Percentiles rank a stretch among this genome's conserved stretches.
Conservation (phyloP, 163 green algal genomes). For the Volvox carteri region DNA sequence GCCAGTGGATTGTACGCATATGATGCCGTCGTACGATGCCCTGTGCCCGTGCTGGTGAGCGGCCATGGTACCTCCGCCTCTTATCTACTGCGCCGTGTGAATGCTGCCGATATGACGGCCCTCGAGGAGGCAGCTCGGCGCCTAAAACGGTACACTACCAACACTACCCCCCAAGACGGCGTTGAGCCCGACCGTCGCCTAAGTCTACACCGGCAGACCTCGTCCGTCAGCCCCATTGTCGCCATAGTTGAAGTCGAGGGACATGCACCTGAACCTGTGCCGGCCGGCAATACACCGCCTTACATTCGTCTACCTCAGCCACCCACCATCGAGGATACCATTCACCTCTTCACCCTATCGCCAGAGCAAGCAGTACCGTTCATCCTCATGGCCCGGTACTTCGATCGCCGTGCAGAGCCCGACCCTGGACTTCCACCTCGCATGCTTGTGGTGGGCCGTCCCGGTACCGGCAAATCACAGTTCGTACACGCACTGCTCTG, state of each 20-base stretch:
- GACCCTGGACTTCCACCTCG: background rate
- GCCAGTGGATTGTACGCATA: background rate
- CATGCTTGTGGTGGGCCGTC: background rate
- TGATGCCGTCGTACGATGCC: background rate
- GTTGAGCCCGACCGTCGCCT: background rate
- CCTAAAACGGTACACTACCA: background rate
- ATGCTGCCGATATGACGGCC: background rate
- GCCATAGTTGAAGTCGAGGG: background rate
- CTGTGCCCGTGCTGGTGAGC: background rate
- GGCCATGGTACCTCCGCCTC: background rate
- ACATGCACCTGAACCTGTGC: background rate
- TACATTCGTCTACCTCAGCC: background rate
- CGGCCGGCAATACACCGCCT: background rate
- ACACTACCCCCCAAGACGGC: background rate
- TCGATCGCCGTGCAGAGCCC: background rate
- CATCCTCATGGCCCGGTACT: background rate
- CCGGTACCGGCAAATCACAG: conserved; percentile 39
- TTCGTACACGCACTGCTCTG: conserved; percentile 5
- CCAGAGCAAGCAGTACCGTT: background rate
- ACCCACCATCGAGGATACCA: background rate
- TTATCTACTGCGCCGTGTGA: background rate
- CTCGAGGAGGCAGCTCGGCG: background rate
- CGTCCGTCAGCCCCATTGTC: background rate
- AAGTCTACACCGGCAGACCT: background rate
- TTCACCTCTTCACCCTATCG: conserved; percentile 11